Percentiles rank a stretch among this genome's conserved stretches.
phyloP scores from a whole-genome alignment of 2,329 filamentous ascomycete species.

The Colletotrichum euphorbiae region DNA sequence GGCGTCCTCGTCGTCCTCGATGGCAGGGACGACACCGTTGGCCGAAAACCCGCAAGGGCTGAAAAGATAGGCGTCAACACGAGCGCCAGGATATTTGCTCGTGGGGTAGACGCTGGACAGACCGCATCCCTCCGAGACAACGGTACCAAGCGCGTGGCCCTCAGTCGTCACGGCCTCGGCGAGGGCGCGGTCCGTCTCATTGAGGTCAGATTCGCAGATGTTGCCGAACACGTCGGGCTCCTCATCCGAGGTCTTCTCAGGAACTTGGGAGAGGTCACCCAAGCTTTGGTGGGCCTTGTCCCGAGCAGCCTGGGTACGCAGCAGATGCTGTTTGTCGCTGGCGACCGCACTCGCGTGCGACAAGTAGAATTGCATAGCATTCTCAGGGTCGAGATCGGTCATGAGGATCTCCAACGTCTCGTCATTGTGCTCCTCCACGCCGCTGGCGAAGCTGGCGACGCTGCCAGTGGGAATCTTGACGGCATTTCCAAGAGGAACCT shows the following conservation, averaged over 20 bases:
- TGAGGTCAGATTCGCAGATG: slow-evolving; percentile 62
- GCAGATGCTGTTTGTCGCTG: slow-evolving; percentile 76
- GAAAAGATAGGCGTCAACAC: slow-evolving; percentile 96
- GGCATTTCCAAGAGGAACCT: slow-evolving; percentile 44
- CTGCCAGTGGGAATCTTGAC: slow-evolving; percentile 68
- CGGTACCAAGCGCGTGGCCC: slow-evolving; percentile 90
- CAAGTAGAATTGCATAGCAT: slow-evolving; percentile 78
- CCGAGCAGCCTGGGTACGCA: slow-evolving; percentile 73
- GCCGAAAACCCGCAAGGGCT: slow-evolving; percentile 97
- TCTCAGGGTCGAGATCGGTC: slow-evolving; percentile 76
- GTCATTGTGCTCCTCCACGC: slow-evolving; percentile 67
- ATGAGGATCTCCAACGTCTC: slow-evolving; percentile 82
- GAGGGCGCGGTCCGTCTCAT: slow-evolving; percentile 69
- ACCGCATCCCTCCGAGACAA: slow-evolving; percentile 91
- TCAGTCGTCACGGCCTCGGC: slow-evolving; percentile 87
- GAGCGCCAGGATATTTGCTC: slow-evolving; percentile 88
- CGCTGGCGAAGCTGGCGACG: slow-evolving; percentile 48
- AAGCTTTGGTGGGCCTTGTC: slow-evolving; percentile 69
- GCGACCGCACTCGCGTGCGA: slow-evolving; percentile 88
- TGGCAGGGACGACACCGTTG: slow-evolving; percentile 92
- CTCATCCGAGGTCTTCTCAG: slow-evolving; percentile 56
- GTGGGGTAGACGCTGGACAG: slow-evolving; percentile 90
- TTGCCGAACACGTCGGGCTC: slow-evolving; percentile 85
- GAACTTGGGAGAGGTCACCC: slow-evolving; percentile 64
- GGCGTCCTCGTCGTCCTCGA: slow-evolving; percentile 63